Conservation (phyloP, 2,329 filamentous ascomycete genomes). For the Curvularia spicifera region DNA sequence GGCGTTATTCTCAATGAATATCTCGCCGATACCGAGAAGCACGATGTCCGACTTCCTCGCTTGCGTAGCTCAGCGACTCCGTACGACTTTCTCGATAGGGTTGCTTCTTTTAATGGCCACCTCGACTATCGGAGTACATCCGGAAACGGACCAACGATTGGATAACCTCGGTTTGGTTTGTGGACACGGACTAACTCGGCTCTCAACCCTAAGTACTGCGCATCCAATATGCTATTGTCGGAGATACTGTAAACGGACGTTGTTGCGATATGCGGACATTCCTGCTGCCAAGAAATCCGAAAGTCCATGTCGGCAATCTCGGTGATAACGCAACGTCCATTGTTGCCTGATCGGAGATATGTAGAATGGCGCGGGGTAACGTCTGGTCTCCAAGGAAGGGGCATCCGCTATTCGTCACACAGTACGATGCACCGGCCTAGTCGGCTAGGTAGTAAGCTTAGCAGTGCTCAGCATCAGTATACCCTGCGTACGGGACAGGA, state of each 20-base stretch:
- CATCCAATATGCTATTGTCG: not conserved
- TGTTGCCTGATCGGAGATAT: not conserved
- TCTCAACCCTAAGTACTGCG: not conserved
- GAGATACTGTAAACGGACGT: not conserved
- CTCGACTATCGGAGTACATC: not conserved
- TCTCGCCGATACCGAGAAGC: not conserved
- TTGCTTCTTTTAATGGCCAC: not conserved
- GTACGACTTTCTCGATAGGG: not conserved
- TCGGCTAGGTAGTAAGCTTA: not conserved
- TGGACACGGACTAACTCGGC: not conserved
- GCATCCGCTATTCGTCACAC: not conserved
- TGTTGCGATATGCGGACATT: not conserved
- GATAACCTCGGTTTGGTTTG: not conserved
- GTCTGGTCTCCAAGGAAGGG: not conserved
- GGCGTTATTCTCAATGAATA: not conserved
- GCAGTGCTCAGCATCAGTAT: no score
- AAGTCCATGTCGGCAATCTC: not conserved
- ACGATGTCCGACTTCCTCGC: not conserved
- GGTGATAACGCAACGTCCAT: not conserved
- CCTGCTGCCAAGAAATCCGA: slow-evolving; percentile 9
- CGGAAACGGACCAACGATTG: not conserved
- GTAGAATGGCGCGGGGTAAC: not conserved
- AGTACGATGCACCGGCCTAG: not conserved
- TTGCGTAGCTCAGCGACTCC: not conserved
- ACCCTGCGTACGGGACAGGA: not conserved